These are phyloP conservation scores for Bimuria novae-zelandiae DNA, from an alignment of 2,329 filamentous ascomycete genomes.

Conservation along the genomic window DNA sequence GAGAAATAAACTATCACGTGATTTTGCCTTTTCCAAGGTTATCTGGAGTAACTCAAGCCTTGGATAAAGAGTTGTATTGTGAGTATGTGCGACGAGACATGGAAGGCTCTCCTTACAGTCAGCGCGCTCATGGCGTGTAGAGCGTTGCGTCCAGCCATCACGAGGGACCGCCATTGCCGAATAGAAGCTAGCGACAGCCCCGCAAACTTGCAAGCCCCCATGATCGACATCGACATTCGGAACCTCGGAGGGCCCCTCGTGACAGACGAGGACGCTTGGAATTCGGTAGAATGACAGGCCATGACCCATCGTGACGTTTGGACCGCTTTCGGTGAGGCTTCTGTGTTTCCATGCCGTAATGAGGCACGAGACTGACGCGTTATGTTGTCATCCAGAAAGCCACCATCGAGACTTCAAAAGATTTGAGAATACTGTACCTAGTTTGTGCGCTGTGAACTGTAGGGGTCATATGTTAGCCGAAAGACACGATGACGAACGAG, in stretches of 20 bases:
- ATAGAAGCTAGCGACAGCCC: not conserved
- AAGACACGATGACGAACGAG: not conserved
- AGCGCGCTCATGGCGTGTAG: slow-evolving; percentile 4
- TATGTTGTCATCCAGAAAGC: slow-evolving; percentile 18
- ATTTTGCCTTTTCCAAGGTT: no score
- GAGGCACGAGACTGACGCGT: slow-evolving; percentile 6
- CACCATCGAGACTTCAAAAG: no score
- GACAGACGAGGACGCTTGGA: slow-evolving; percentile 14
- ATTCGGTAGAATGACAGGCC: slow-evolving; percentile 9
- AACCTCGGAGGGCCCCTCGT: slow-evolving; percentile 17
- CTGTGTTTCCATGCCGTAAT: slow-evolving; percentile 24
- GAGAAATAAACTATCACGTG: no score
- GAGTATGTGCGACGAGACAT: no score
- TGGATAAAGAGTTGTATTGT: no score
- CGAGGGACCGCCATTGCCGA: not conserved
- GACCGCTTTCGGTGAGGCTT: slow-evolving; percentile 3
- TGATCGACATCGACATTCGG: slow-evolving; percentile 11
- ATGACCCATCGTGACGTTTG: slow-evolving; percentile 22
- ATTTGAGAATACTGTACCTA: no score
- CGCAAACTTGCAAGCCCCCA: slow-evolving; percentile 9
- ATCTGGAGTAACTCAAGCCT: no score
- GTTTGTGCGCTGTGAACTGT: not conserved
- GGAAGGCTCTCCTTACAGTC: not conserved
- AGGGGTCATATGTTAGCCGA: not conserved
- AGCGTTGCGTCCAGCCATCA: not conserved